Conservation (phyloP, 495 filamentous ascomycete species). For the Neurospora intermedia region DNA sequence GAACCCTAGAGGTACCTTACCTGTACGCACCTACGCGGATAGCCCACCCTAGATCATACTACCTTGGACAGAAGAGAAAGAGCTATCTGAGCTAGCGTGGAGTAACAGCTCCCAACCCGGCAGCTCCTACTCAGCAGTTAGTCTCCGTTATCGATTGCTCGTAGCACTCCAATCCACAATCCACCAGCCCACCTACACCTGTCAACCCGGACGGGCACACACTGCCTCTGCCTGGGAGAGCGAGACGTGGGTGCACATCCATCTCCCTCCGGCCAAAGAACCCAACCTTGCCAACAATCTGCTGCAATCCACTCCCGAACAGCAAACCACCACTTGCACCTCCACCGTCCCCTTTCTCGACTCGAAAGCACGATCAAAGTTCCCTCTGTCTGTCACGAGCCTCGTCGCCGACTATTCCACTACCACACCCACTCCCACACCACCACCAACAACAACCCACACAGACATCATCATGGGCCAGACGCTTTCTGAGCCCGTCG, state of each 20-base stretch:
- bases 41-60: not conserved
- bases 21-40: not conserved
- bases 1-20: not conserved
- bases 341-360: not conserved
- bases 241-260: not conserved
- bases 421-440: constrained; percentile 13
- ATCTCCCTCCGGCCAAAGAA: not conserved
- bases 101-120: not conserved
- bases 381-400: not conserved
- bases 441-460: constrained; percentile 3
- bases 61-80: not conserved
- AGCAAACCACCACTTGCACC: not conserved
- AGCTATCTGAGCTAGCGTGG: not conserved
- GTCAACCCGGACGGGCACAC: not conserved
- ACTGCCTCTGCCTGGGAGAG: not conserved
- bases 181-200: not conserved
- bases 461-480: constrained; percentile 68
- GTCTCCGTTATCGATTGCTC: not conserved
- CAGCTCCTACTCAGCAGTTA: not conserved
- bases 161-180: not conserved
- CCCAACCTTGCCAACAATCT: not conserved
- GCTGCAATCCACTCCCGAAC: not conserved
- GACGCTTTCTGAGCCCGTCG: constrained; percentile 96
- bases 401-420: constrained; percentile 5
- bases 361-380: not conserved